phyloP scores from a whole-genome alignment of 2,329 filamentous ascomycete species.

The Colletotrichum karsti region DNA sequence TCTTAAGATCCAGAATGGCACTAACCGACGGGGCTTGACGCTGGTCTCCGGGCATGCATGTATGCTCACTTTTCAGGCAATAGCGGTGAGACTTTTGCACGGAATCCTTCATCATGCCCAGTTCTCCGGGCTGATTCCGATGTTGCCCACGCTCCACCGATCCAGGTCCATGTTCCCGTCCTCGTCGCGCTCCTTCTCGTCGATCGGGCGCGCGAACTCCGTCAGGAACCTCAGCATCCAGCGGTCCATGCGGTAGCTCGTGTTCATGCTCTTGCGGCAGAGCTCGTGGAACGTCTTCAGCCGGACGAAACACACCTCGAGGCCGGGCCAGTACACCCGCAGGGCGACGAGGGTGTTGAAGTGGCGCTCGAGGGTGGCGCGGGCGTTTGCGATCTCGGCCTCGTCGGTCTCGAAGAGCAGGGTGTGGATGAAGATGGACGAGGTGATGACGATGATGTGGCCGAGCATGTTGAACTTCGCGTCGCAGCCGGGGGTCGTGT shows the following conservation, averaged over 20 bases:
- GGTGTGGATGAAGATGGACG: conserved; percentile 54
- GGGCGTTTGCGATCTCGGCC: conserved; percentile 42
- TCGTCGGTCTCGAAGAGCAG: conserved; percentile 50
- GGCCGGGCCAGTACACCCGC: conserved; percentile 48
- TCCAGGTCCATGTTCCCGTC: conserved; percentile 26
- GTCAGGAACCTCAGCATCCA: conserved; percentile 51
- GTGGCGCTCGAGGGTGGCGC: conserved; percentile 49
- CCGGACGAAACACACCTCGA: conserved; percentile 46
- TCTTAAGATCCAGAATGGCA: too few relatives aligned
- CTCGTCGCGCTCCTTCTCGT: conserved; percentile 36
- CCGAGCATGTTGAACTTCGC: conserved; percentile 53
- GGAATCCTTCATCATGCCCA: conserved; percentile 27
- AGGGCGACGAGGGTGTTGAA: conserved; percentile 53
- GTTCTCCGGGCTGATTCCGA: conserved; percentile 31
- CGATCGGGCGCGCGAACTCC: conserved; percentile 40
- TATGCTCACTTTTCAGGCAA: too few relatives aligned
- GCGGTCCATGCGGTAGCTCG: conserved; percentile 47
- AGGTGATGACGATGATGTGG: conserved; percentile 55
- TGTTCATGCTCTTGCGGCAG: conserved; percentile 45
- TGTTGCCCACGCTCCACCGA: conserved; percentile 30
- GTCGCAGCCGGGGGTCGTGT: conserved; percentile 45
- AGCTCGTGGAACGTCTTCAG: conserved; percentile 51
- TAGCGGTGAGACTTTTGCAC: too few relatives aligned
- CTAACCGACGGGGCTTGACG: too few relatives aligned
- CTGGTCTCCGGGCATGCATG: too few relatives aligned